These are phyloP conservation scores for Coemansia sp. DNA, from an alignment of 192 early-diverging fungal species.

Conservation along the genomic window DNA sequence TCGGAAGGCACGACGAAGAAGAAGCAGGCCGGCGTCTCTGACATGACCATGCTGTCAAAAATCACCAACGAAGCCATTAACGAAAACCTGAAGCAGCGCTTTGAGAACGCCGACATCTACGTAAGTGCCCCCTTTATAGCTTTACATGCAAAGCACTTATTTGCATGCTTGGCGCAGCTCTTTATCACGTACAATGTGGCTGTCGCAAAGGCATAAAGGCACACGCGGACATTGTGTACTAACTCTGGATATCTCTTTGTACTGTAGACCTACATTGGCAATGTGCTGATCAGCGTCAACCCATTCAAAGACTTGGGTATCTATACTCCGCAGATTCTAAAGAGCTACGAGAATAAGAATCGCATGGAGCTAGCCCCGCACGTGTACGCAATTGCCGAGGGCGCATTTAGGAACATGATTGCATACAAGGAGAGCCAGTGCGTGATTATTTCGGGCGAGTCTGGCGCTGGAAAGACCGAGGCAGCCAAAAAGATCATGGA, in stretches of 20 bases:
- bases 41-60: constrained; percentile 92
- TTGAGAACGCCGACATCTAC: constrained; percentile 84
- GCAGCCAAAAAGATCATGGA: constrained; percentile 95
- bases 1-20: constrained; percentile 69
- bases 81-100: constrained; percentile 91
- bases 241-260: neutral
- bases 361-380: constrained; percentile 91
- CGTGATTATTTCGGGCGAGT: constrained; percentile 97
- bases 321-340: constrained; percentile 88
- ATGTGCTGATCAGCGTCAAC: constrained; percentile 87
- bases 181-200: neutral
- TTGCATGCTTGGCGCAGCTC: neutral
- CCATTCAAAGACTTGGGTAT: constrained; percentile 96
- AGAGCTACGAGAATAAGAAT: constrained; percentile 85
- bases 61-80: constrained; percentile 95
- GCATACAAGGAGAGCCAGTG: constrained; percentile 99
- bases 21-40: constrained; percentile 78
- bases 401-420: constrained; percentile 90
- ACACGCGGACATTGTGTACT: constrained; percentile 30
- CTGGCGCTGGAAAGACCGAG: constrained; percentile 91
- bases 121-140: constrained; percentile 55
- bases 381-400: constrained; percentile 96
- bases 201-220: constrained; percentile 3
- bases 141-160: neutral
- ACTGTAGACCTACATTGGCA: constrained; percentile 88